phyloP scores from a whole-genome alignment of 1,139 yeast species.

The Zygosaccharomyces sapae region DNA sequence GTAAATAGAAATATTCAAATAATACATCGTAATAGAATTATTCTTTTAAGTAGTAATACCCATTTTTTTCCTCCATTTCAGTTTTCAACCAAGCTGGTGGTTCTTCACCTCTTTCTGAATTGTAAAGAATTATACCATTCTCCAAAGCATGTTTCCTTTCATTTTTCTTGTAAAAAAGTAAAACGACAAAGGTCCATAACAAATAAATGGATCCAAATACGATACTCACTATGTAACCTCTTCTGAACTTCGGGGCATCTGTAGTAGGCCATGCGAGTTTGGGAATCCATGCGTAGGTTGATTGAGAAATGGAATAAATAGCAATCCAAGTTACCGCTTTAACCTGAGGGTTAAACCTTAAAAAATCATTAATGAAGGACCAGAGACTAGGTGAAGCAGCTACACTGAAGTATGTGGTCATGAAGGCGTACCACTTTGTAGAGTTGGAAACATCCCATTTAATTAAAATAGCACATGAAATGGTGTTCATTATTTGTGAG shows the following conservation, averaged over 20 bases:
- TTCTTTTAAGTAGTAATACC: conserved; percentile 29
- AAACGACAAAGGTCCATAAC: conserved; percentile 53
- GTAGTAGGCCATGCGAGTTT: conserved; percentile 52
- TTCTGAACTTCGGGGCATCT: conserved; percentile 50
- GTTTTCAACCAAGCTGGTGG: conserved; percentile 35
- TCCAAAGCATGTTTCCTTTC: conserved; percentile 52
- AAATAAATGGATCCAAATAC: conserved; percentile 48
- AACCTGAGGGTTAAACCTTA: conserved; percentile 39
- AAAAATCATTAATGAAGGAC: conserved; percentile 39
- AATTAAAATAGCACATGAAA: conserved; percentile 44
- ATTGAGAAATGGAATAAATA: conserved; percentile 37
- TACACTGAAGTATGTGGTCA: conserved; percentile 36
- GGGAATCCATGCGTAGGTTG: conserved; percentile 39
- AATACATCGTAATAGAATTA: conserved; percentile 1
- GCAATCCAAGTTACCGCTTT: conserved; percentile 40
- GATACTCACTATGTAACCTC: conserved; percentile 53
- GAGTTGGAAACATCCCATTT: conserved; percentile 41
- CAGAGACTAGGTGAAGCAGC: conserved; percentile 39
- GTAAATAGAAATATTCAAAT: background rate
- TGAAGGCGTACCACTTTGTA: conserved; percentile 39
- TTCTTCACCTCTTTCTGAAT: conserved; percentile 28
- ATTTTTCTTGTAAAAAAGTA: conserved; percentile 55
- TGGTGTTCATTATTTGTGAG: conserved; percentile 47
- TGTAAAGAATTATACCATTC: conserved; percentile 47
- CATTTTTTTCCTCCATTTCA: conserved; percentile 29